Evolutionary conservation across 805 yeast genomes (phyloP).

Genomic region (Zygosaccharomyces pseudorouxii): DNA sequence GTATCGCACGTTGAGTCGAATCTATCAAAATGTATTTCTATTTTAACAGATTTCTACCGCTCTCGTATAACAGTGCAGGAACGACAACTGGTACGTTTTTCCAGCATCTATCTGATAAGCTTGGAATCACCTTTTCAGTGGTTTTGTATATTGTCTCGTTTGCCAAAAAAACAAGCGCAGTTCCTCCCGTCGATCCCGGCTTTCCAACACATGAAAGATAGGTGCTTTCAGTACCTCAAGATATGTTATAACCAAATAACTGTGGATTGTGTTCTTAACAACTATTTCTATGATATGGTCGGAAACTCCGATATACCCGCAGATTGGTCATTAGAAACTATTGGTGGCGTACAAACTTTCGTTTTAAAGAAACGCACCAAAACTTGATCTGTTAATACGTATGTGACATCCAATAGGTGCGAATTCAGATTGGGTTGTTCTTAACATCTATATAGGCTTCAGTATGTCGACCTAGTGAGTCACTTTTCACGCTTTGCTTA

Average conservation of each 20-base stretch:
- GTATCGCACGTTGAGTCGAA: slow-evolving; percentile 22
- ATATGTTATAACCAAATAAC: slow-evolving; percentile 24
- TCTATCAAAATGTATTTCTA: slow-evolving; percentile 13
- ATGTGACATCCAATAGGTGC: neutral
- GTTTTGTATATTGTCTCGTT: slow-evolving; percentile 14
- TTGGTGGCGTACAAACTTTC: neutral
- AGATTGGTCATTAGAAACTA: slow-evolving; percentile 7
- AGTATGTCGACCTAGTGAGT: neutral
- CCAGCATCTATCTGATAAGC: slow-evolving; percentile 10
- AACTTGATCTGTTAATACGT: neutral
- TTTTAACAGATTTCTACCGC: neutral
- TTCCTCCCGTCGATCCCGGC: slow-evolving; percentile 16
- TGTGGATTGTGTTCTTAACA: slow-evolving; percentile 9
- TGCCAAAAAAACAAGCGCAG: neutral
- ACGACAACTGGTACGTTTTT: slow-evolving; percentile 4
- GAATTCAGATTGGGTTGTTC: neutral
- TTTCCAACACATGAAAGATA: slow-evolving; percentile 15
- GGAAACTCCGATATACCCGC: slow-evolving; percentile 4
- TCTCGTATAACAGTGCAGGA: neutral
- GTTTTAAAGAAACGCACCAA: neutral
- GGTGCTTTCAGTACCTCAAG: slow-evolving; percentile 12
- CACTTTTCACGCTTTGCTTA: slow-evolving; percentile 2
- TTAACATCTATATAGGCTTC: too few species aligned
- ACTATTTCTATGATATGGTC: slow-evolving; percentile 16
- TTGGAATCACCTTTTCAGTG: slow-evolving; percentile 10